These are phyloP conservation scores for Quercus gilva DNA, from an alignment of 306 rosid species.

Conservation along the genomic window DNA sequence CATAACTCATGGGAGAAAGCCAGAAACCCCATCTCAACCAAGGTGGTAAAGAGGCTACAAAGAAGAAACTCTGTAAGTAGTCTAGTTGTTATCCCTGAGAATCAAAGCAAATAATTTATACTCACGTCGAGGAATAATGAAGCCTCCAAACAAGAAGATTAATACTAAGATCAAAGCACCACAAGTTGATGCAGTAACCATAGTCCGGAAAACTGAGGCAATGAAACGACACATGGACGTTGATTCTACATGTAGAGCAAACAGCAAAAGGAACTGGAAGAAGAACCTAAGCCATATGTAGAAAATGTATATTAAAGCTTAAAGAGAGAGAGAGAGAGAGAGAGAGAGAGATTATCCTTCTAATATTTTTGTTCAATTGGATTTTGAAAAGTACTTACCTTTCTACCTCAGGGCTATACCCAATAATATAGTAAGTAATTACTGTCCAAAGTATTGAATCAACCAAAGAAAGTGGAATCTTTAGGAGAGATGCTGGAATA, in stretches of 20 bases:
- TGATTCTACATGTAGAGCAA: conserved; percentile 49
- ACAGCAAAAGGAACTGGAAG: conserved; percentile 47
- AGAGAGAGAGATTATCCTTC: neutral
- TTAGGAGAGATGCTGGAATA: conserved; percentile 50
- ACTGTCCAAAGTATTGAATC: conserved; percentile 57
- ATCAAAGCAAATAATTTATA: neutral
- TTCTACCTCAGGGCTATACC: conserved; percentile 56
- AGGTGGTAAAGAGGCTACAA: conserved; percentile 54
- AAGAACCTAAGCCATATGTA: conserved; percentile 40
- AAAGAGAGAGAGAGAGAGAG: neutral
- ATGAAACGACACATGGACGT: conserved; percentile 56
- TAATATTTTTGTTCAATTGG: neutral
- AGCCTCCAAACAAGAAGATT: conserved; percentile 62
- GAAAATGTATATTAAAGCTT: conserved; percentile 18
- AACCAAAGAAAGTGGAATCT: conserved; percentile 55
- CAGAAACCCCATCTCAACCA: conserved; percentile 65
- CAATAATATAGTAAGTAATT: conserved; percentile 56
- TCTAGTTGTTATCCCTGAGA: conserved; percentile 3
- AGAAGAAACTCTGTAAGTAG: conserved; percentile 21
- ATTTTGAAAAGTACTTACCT: conserved; percentile 32
- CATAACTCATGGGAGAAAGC: conserved; percentile 64
- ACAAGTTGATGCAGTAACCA: conserved; percentile 49
- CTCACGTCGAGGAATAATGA: conserved; percentile 57
- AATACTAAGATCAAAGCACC: conserved; percentile 39
- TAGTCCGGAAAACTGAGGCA: conserved; percentile 51